Conservation (phyloP, 2,329 filamentous ascomycete species). For the Stachybotrys elegans region DNA sequence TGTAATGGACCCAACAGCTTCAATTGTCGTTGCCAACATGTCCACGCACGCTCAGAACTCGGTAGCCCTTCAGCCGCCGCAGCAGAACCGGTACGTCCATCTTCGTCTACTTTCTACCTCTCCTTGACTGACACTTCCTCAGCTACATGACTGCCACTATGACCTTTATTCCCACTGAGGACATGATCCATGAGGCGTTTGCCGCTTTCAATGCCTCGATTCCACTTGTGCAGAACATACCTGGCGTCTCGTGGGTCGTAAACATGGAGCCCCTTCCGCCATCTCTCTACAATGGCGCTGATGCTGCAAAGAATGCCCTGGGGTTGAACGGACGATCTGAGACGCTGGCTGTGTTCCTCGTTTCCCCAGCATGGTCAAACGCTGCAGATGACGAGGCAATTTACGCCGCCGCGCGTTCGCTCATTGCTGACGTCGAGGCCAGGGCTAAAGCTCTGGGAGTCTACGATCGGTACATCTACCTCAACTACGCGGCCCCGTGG, state of each 20-base stretch:
- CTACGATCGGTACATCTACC: not conserved
- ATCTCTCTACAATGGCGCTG: not conserved
- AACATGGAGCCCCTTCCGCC: conserved; percentile 1
- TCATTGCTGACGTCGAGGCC: not conserved
- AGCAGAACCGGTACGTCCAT: not conserved
- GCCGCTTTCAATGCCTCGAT: not conserved
- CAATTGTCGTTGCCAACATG: not conserved
- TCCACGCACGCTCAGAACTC: not conserved
- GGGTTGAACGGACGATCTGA: not conserved
- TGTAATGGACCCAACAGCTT: not conserved
- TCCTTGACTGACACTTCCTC: not conserved
- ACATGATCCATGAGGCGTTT: not conserved
- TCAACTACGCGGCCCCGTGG: conserved; percentile 1
- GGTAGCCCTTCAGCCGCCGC: not conserved
- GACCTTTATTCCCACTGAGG: not conserved
- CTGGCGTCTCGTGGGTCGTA: not conserved
- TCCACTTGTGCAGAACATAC: not conserved
- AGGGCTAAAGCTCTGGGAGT: not conserved
- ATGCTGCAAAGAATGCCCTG: not conserved
- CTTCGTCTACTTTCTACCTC: not conserved
- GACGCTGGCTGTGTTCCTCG: not conserved
- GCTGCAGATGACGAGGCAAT: not conserved
- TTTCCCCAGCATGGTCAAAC: not conserved
- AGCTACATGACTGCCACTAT: not conserved
- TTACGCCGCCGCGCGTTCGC: not conserved